A percentile compares a stretch with the other conserved stretches of the same genome.
These are phyloP conservation scores for Paratinospora sagittata DNA, from an alignment of 164 flowering plant species.

Conservation along the genomic window DNA sequence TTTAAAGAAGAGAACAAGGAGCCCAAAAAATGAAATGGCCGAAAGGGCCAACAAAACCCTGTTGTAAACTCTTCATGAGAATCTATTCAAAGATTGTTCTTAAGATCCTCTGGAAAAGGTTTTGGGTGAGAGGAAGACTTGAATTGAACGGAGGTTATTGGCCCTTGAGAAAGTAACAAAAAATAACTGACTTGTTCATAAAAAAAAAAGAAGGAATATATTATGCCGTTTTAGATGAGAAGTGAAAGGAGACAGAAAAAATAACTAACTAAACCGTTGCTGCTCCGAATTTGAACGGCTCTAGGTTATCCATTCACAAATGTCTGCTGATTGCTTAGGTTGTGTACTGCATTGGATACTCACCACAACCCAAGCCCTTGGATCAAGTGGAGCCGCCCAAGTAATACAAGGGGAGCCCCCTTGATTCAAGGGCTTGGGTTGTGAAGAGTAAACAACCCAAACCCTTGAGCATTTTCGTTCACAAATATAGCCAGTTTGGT, in stretches of 20 bases:
- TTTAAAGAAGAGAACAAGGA: slow-evolving; percentile 4
- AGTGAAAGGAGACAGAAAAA: neutral
- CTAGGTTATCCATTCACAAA: too few species aligned
- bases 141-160: neutral
- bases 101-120: neutral
- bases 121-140: neutral
- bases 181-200: neutral
- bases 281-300: too few species aligned
- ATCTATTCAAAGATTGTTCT: neutral
- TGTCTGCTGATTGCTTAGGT: too few species aligned
- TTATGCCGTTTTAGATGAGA: neutral
- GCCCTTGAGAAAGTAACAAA: neutral
- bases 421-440: too few species aligned
- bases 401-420: too few species aligned
- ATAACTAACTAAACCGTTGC: neutral
- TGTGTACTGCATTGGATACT: too few species aligned
- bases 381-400: too few species aligned
- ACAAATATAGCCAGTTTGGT: too few species aligned
- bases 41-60: too few species aligned
- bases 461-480: too few species aligned
- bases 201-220: neutral
- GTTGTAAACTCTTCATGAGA: neutral
- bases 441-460: too few species aligned
- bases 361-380: too few species aligned
- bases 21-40: neutral